Percentiles rank a stretch among this genome's conserved stretches.
These are phyloP conservation scores for Talaromyces trachyspermus DNA, from an alignment of 495 filamentous ascomycete genomes.

Conservation along the genomic window DNA sequence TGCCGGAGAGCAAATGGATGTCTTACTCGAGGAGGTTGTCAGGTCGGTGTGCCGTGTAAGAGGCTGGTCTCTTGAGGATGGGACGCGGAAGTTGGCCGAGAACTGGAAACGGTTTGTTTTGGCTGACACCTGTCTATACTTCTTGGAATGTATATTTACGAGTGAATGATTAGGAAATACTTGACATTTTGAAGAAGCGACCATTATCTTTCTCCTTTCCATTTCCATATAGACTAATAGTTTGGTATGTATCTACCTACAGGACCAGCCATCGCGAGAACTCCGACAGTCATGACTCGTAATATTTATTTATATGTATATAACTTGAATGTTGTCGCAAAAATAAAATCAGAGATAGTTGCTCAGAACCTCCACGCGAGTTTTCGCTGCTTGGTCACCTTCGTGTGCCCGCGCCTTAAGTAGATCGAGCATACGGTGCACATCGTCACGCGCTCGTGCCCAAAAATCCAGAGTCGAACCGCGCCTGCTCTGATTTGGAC, in stretches of 20 bases:
- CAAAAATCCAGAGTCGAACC: constrained; percentile 41
- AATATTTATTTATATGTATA: too few species aligned
- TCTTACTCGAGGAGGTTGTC: constrained; percentile 62
- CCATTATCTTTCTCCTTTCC: too few species aligned
- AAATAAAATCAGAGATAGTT: constrained; percentile 36
- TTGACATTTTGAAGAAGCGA: too few species aligned
- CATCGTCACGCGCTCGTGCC: constrained; percentile 47
- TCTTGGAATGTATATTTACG: background rate
- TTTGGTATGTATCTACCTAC: background rate
- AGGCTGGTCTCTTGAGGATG: constrained; percentile 68
- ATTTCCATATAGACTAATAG: too few species aligned
- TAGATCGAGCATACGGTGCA: constrained; percentile 54
- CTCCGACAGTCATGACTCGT: too few species aligned
- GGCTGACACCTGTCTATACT: constrained; percentile 35
- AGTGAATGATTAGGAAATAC: too few species aligned
- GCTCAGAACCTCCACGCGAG: constrained; percentile 48
- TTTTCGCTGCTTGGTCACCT: constrained; percentile 46
- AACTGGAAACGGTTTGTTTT: constrained; percentile 84
- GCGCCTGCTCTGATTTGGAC: background rate
- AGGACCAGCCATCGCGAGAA: too few species aligned
- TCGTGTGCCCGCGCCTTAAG: constrained; percentile 42
- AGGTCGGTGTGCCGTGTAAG: constrained; percentile 68
- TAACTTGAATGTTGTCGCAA: too few species aligned
- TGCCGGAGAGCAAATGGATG: constrained; percentile 79
- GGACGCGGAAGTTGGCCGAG: constrained; percentile 56